These are phyloP conservation scores for Trichoderma sp. DNA, from an alignment of 2,329 filamentous ascomycete genomes.

Conservation along the genomic window DNA sequence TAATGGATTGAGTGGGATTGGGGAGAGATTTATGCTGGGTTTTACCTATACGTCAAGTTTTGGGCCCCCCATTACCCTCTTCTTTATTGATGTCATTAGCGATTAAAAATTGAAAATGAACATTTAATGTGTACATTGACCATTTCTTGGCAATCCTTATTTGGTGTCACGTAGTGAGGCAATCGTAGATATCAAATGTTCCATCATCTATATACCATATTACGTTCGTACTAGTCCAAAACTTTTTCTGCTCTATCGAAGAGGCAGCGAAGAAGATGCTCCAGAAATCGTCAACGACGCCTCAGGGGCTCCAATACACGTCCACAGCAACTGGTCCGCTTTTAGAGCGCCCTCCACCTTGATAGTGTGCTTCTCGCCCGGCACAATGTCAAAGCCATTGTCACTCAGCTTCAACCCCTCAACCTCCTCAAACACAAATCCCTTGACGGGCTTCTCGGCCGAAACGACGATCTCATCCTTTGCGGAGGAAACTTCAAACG, in stretches of 20 bases:
- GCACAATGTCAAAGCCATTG: constrained; percentile 58
- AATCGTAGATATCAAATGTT: not conserved
- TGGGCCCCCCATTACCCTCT: not conserved
- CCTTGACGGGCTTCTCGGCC: constrained; percentile 52
- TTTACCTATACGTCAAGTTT: not conserved
- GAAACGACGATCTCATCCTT: constrained; percentile 30
- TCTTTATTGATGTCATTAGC: constrained; percentile 3
- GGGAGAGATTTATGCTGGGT: not conserved
- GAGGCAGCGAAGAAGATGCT: not conserved
- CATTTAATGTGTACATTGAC: not conserved
- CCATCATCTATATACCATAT: not conserved
- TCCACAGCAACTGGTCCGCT: constrained; percentile 21
- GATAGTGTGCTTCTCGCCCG: constrained; percentile 38
- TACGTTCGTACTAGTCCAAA: not conserved
- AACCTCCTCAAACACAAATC: constrained; percentile 52
- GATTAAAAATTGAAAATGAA: not conserved
- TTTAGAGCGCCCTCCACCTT: constrained; percentile 20
- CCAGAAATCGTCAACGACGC: constrained; percentile 19
- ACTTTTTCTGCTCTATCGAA: not conserved
- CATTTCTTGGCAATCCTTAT: not conserved
- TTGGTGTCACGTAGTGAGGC: not conserved
- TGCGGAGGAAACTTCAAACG: constrained; percentile 32
- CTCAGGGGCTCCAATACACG: constrained; percentile 20
- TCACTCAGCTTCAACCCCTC: constrained; percentile 48
- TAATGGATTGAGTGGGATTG: not conserved